Base-by-base conservation (phyloP, 225 moss, liverwort and hornwort genomes). In the Ulota crispa region DNA sequence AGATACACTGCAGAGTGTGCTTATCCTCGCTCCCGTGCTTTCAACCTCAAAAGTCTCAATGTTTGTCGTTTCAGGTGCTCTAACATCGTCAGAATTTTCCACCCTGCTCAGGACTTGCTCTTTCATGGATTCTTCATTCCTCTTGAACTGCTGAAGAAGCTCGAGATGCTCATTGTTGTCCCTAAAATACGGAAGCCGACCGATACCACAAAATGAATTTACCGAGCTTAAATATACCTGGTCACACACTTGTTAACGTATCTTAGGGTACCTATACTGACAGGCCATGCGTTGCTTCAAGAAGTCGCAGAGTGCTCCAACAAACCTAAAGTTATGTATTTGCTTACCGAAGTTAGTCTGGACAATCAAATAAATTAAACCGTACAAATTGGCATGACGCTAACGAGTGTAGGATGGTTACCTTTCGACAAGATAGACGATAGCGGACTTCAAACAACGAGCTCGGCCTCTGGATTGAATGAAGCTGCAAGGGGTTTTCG, bases 401-500 rank as follows among this genome's bases (percentile, higher is more conserved):
- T 78, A 64, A 79, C 23, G 53, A 53, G 27, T 71, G 74, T 3
- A 56, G 1, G 52, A 80, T 69, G 20, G 2, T 73, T 88, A 99
- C 98, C 92, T 92, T 85, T 96, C 91, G 24, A 94, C 53, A 81
- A 99, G 92, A 77, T 93, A 87, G 60, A 94, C 82, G 81, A 93
- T 94, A 36, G 65, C 82, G 64, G 99, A 99, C 70, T 89, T 91
- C 70, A 78, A 66, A 76, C 93, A 90, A 77, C 99, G 96, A 88
- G 96, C 99, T 84, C 99, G 99, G 56, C 99, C 99, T 81, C 99
- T 84, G 63, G 99, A 99, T 72, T 99, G 99, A 62, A 99, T 96
- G 41, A 89, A 88, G 85, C 99, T 99, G 72, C 92, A 91, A 68
- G 87, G 86, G 26, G 93, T 96, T 69, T 96, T 96, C 3, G 99